Conservation (phyloP, 2,329 filamentous ascomycete genomes). For the Thielaviopsis euricoi region DNA sequence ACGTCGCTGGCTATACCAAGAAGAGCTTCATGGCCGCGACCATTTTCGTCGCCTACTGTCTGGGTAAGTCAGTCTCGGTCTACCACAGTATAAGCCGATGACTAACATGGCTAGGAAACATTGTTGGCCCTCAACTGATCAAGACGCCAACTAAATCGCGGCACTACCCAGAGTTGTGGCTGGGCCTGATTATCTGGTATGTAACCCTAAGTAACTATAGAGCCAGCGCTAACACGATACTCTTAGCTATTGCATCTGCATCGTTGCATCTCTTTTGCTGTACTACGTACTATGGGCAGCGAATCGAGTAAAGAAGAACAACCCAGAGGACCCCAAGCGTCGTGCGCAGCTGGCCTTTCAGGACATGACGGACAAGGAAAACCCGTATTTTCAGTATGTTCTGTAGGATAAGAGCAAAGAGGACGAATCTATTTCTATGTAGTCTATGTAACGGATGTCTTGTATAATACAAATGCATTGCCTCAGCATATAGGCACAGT, state of each 20-base stretch:
- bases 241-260: slow-evolving; percentile 50
- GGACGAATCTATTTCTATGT: not conserved
- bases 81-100: too few species aligned
- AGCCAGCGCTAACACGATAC: not conserved
- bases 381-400: slow-evolving; percentile 49
- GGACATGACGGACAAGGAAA: slow-evolving; percentile 53
- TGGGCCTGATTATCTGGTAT: slow-evolving; percentile 45
- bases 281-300: slow-evolving; percentile 43
- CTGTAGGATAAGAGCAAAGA: not conserved
- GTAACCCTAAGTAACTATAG: slow-evolving; percentile 12
- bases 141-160: slow-evolving; percentile 44
- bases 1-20: slow-evolving; percentile 62
- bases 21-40: slow-evolving; percentile 61
- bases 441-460: not conserved
- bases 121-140: slow-evolving; percentile 57
- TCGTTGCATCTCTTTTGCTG: slow-evolving; percentile 36
- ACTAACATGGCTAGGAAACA: slow-evolving; percentile 29
- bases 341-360: slow-evolving; percentile 48
- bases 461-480: not conserved
- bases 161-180: slow-evolving; percentile 59
- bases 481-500: not conserved
- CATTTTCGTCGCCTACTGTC: slow-evolving; percentile 60
- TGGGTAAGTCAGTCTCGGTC: slow-evolving; percentile 24
- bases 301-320: slow-evolving; percentile 33
- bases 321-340: slow-evolving; percentile 35